Conservation (phyloP, 176 grass and related monocot genomes). For the Oropetium thomaeum region DNA sequence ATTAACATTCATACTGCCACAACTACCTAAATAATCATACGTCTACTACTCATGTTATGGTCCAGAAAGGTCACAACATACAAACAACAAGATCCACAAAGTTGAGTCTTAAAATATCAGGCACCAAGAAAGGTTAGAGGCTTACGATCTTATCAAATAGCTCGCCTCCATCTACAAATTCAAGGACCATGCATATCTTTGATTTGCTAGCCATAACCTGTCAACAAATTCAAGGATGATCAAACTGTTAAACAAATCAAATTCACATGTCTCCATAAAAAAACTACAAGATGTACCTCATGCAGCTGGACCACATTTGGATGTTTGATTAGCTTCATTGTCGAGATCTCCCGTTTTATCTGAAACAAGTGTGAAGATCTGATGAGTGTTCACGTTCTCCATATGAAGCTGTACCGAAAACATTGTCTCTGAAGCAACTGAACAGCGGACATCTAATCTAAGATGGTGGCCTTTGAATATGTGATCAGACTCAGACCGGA, state of each 20-base stretch:
- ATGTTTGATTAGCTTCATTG: constrained; percentile 98
- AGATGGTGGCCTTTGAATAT: background rate
- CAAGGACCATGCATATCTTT: constrained; percentile 98
- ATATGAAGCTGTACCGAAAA: background rate
- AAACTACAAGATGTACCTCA: constrained; percentile 52
- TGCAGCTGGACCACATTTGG: constrained; percentile 90
- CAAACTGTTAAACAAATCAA: background rate
- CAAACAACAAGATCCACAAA: background rate
- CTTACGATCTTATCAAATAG: constrained; percentile 98
- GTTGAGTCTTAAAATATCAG: constrained; percentile 1
- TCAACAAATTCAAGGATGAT: constrained; percentile 12
- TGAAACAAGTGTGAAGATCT: constrained; percentile 27
- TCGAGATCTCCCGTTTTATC: constrained; percentile 96
- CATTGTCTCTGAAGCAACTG: background rate
- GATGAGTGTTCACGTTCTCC: background rate
- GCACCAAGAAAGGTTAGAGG: background rate
- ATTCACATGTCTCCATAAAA: background rate
- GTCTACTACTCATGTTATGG: background rate
- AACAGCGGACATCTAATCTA: background rate
- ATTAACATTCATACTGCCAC: background rate
- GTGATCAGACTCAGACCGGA: background rate
- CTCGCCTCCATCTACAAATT: constrained; percentile 94
- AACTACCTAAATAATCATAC: background rate
- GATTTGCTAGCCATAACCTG: constrained; percentile 96
- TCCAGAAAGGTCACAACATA: background rate